These are phyloP conservation scores for Trypanosoma theileri DNA, from an alignment of 208 protist species.

Conservation along the genomic window DNA sequence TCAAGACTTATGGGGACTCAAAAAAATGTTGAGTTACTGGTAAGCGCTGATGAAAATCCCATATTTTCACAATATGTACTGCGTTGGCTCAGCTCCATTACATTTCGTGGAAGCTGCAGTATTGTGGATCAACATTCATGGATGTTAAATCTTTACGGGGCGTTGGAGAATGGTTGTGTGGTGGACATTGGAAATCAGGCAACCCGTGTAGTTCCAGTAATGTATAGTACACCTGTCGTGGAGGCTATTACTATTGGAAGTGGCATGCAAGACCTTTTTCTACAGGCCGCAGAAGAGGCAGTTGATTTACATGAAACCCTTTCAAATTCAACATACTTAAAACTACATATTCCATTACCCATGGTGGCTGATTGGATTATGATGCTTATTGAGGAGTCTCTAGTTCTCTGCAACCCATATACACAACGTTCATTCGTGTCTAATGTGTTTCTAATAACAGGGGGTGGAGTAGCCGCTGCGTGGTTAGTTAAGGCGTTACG, in stretches of 20 bases:
- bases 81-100: slow-evolving; percentile 16
- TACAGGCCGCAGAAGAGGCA: not conserved
- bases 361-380: slow-evolving; percentile 5
- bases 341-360: not conserved
- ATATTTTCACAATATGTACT: slow-evolving; percentile 22
- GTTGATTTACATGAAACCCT: not conserved
- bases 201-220: slow-evolving; percentile 36
- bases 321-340: not conserved
- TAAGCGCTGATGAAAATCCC: slow-evolving; percentile 15
- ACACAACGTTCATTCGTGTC: slow-evolving; percentile 9
- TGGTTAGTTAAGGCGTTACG: not conserved
- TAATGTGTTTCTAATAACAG: slow-evolving; percentile 12
- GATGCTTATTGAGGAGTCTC: slow-evolving; percentile 9
- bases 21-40: slow-evolving; percentile 19
- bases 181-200: slow-evolving; percentile 37
- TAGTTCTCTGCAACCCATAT: slow-evolving; percentile 14
- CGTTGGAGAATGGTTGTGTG: slow-evolving; percentile 24
- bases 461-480: slow-evolving; percentile 2
- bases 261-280: not conserved
- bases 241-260: slow-evolving; percentile 15
- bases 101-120: not conserved
- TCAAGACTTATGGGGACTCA: slow-evolving; percentile 4
- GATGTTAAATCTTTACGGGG: slow-evolving; percentile 10
- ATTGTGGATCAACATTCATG: slow-evolving; percentile 17
- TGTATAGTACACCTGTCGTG: slow-evolving; percentile 18